Percentiles rank a stretch among this genome's conserved stretches.
phyloP scores from a whole-genome alignment of 2,329 filamentous ascomycete species.

The Xenoacremonium recifei region DNA sequence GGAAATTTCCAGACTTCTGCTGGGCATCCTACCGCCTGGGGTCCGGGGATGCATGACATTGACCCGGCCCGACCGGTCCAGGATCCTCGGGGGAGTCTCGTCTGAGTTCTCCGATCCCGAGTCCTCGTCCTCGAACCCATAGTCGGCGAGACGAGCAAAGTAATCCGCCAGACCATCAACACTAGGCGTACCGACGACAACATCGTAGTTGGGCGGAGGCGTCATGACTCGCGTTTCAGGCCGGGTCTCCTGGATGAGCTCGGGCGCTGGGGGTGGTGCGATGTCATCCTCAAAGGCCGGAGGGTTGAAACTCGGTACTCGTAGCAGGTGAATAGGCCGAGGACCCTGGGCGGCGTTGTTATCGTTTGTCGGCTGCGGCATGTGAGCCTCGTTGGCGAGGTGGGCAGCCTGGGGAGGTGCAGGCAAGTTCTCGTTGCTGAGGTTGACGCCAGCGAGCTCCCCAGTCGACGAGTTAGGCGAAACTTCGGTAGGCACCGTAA shows the following conservation, averaged over 20 bases:
- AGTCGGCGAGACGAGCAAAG: slow-evolving; percentile 75
- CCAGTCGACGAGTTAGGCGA: slow-evolving; percentile 65
- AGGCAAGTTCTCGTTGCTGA: slow-evolving; percentile 35
- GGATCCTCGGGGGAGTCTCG: slow-evolving; percentile 44
- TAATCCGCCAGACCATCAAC: slow-evolving; percentile 79
- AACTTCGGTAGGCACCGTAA: slow-evolving; percentile 55
- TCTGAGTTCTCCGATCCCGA: slow-evolving; percentile 39
- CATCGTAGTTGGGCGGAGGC: slow-evolving; percentile 82
- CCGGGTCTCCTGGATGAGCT: slow-evolving; percentile 19
- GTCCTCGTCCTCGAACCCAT: slow-evolving; percentile 51
- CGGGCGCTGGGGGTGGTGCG: slow-evolving; percentile 33
- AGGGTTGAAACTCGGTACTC: slow-evolving; percentile 82
- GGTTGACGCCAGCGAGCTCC: slow-evolving; percentile 42
- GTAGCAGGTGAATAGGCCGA: slow-evolving; percentile 80
- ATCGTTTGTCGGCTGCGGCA: neutral
- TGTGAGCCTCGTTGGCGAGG: slow-evolving; percentile 26
- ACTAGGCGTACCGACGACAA: slow-evolving; percentile 67
- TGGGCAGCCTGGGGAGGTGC: slow-evolving; percentile 58
- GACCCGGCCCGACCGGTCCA: slow-evolving; percentile 52
- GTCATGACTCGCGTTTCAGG: slow-evolving; percentile 56
- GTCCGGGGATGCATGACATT: slow-evolving; percentile 58
- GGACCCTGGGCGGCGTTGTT: slow-evolving; percentile 35
- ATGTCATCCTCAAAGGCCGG: slow-evolving; percentile 80
- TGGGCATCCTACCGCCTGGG: slow-evolving; percentile 53
- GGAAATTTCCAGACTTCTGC: slow-evolving; percentile 55